Evolutionary conservation across 805 yeast species (phyloP).

Genomic region (Candida boidinii): DNA sequence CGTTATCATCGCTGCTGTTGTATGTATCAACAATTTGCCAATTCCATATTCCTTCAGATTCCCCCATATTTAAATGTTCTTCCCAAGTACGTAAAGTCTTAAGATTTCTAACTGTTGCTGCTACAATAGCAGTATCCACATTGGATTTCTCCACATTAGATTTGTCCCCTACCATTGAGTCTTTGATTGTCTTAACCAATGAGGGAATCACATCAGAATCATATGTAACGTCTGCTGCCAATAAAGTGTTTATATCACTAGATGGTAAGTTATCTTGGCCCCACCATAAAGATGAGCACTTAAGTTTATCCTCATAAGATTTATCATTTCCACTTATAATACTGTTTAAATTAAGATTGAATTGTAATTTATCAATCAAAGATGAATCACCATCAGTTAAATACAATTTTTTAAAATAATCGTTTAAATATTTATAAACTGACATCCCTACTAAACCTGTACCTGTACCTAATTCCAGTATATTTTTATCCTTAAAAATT

Average conservation of each 20-base stretch:
- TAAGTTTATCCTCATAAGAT: conserved; percentile 2
- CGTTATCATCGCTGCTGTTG: not conserved
- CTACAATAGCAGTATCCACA: conserved; percentile 29
- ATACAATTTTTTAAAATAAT: conserved; percentile 18
- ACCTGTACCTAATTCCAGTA: conserved; percentile 82
- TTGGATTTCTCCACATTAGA: conserved; percentile 10
- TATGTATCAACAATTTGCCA: conserved; percentile 14
- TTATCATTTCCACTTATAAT: conserved; percentile 7
- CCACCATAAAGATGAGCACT: conserved; percentile 51
- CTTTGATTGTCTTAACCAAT: conserved; percentile 42
- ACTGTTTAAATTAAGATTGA: conserved; percentile 39
- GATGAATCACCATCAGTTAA: conserved; percentile 65
- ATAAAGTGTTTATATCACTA: conserved; percentile 34
- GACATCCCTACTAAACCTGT: conserved; percentile 72
- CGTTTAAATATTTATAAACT: conserved; percentile 20
- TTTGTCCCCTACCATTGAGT: conserved; percentile 24
- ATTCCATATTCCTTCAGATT: conserved; percentile 14
- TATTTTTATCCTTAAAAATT: conserved; percentile 17
- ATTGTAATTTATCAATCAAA: conserved; percentile 37
- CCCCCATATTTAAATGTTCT: conserved; percentile 20
- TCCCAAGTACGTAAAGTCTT: conserved; percentile 40
- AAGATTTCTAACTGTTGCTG: conserved; percentile 70
- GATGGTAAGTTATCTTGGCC: conserved; percentile 34
- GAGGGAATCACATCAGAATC: conserved; percentile 53
- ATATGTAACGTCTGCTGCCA: conserved; percentile 88